phyloP scores from a whole-genome alignment of 345 rosid species.

The Sonneratia alba region DNA sequence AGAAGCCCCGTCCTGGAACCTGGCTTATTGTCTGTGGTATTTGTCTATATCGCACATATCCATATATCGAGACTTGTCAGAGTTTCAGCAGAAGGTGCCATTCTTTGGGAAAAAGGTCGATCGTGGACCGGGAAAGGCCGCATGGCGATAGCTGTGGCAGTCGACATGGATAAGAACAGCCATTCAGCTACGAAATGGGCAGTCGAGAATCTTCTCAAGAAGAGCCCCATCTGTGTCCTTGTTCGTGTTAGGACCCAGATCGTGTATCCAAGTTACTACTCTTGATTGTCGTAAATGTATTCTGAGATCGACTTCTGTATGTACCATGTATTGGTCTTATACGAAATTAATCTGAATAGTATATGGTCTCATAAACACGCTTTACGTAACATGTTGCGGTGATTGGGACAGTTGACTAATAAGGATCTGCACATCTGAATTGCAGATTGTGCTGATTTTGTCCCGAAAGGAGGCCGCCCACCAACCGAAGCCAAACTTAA shows the following conservation, averaged over 20 bases:
- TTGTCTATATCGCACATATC: too few relatives aligned
- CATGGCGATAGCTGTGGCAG: slow-evolving; percentile 31
- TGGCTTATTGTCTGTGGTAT: too few relatives aligned
- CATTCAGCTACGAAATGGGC: slow-evolving; percentile 49
- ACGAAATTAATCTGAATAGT: too few relatives aligned
- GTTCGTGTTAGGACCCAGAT: slow-evolving; percentile 29
- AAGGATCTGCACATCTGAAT: background rate
- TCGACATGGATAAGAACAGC: slow-evolving; percentile 41
- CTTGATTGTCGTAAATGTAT: background rate
- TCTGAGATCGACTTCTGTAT: background rate
- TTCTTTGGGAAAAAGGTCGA: slow-evolving; percentile 18
- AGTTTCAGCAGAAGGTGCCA: background rate
- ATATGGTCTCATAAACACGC: too few relatives aligned
- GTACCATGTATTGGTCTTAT: background rate
- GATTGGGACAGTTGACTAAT: too few relatives aligned
- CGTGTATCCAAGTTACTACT: slow-evolving; percentile 13
- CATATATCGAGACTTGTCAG: too few relatives aligned
- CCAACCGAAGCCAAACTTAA: slow-evolving; percentile 43
- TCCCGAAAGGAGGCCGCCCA: slow-evolving; percentile 29
- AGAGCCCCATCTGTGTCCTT: slow-evolving; percentile 18
- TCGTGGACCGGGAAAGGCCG: background rate
- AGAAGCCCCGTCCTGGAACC: too few relatives aligned
- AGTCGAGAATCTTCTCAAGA: slow-evolving; percentile 26
- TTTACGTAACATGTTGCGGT: too few relatives aligned
- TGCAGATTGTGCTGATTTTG: slow-evolving; percentile 19